Conservation (phyloP, 176 grass and related monocot species). For the Rhynchospora breviuscula region DNA sequence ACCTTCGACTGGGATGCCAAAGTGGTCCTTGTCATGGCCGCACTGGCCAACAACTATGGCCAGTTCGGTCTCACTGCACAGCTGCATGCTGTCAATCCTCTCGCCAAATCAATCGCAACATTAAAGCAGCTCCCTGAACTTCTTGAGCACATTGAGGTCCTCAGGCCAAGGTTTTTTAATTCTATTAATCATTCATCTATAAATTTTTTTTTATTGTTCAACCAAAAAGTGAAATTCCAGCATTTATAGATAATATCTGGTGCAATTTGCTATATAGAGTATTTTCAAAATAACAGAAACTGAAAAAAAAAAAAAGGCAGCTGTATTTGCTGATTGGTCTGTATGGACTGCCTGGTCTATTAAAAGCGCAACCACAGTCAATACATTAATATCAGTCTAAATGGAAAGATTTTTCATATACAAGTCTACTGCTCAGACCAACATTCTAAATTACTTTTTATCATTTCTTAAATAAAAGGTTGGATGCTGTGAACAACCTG, state of each 20-base stretch:
- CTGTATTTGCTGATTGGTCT: neutral
- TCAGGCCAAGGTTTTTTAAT: conserved; percentile 34
- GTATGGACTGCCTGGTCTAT: neutral
- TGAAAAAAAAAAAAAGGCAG: neutral
- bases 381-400: neutral
- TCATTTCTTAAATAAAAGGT: neutral
- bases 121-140: conserved; percentile 41
- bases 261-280: neutral
- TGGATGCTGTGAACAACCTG: conserved; percentile 36
- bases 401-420: neutral
- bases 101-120: conserved; percentile 28
- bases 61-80: conserved; percentile 41
- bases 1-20: conserved; percentile 44
- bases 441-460: neutral
- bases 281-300: neutral
- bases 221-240: neutral
- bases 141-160: conserved; percentile 32
- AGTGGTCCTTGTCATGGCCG: conserved; percentile 33
- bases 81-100: conserved; percentile 30
- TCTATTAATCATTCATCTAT: neutral
- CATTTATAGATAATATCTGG: neutral
- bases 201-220: neutral
- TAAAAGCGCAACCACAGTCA: neutral
- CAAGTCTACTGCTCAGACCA: neutral
- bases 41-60: conserved; percentile 37